Evolutionary conservation across 148 eudicot genomes (phyloP).

Genomic region (Polygonum maritimum): DNA sequence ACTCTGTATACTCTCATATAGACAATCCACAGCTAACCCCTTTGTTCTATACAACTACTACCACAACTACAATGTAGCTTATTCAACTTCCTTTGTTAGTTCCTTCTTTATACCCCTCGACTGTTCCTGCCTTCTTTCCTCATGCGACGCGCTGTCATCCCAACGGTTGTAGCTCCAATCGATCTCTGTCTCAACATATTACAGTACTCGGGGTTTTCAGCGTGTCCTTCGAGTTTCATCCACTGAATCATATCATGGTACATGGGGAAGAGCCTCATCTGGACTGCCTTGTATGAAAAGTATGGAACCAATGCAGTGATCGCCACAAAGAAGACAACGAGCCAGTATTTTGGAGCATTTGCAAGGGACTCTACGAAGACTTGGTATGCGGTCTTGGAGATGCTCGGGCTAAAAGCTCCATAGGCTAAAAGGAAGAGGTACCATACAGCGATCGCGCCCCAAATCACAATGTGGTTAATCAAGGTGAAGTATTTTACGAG

Average conservation of each 20-base stretch:
- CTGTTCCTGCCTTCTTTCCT: background rate
- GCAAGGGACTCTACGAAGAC: slow-evolving; percentile 64
- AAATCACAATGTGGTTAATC: slow-evolving; percentile 66
- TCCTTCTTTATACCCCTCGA: no score
- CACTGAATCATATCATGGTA: slow-evolving; percentile 77
- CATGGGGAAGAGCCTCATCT: slow-evolving; percentile 70
- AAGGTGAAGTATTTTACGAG: slow-evolving; percentile 73
- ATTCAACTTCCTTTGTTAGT: no score
- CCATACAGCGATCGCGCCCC: slow-evolving; percentile 74
- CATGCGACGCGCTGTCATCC: slow-evolving; percentile 34
- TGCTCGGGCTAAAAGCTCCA: slow-evolving; percentile 40
- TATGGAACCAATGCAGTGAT: slow-evolving; percentile 62
- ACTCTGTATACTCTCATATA: slow-evolving; percentile 5
- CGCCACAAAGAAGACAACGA: slow-evolving; percentile 44
- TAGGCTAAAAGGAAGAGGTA: slow-evolving; percentile 53
- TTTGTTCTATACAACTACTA: background rate
- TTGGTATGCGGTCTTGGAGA: slow-evolving; percentile 56
- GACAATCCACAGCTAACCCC: background rate
- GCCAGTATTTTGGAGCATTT: slow-evolving; percentile 46
- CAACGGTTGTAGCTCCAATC: slow-evolving; percentile 47
- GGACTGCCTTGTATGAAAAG: slow-evolving; percentile 38
- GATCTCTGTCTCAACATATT: slow-evolving; percentile 51
- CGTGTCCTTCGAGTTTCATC: slow-evolving; percentile 49
- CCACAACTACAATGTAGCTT: background rate
- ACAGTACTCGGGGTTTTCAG: slow-evolving; percentile 55